Evolutionary conservation across 2,329 filamentous ascomycete genomes (phyloP), one percentile per base, ranked within the genome.

Genomic region (Metarhizium sp.): DNA sequence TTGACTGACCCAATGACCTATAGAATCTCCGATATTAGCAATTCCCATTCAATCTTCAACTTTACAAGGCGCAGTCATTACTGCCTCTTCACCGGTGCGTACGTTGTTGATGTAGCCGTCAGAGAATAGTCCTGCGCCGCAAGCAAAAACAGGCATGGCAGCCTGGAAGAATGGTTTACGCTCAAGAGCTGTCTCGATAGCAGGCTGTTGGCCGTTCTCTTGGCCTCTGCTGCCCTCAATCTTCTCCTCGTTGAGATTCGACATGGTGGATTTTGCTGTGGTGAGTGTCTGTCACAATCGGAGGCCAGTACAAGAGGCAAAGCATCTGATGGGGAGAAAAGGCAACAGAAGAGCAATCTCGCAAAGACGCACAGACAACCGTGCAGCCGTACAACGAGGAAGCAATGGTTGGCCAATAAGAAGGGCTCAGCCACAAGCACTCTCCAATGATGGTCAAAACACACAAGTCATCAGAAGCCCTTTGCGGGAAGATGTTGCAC

Each of bases 41-140:
- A 10, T 16, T 20, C 11, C 25, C 3, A 11, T 40, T 40, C 10
- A 1, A 16, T 5, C 5, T 4, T 40, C 38, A 5, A 1, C 11
- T 11, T 16, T 2, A 11, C 38, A 16, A 16, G 11, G 11, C 10
- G 13, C 34, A 36, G 34, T 13, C 2, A 36, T 8, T 36, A 11
- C 34, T 36, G 3, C 7, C 0, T 36, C 34, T 36, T 36, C 2
- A 18, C 16, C n/a, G 8, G 49, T 42, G 55, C 68, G 59, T 73
- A 90, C 88, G 65, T 89, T 90, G 72, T 95, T 95, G 67, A 96
- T 82, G 69, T 96, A 96, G 16, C 92, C 92, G 69, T 96, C 92
- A 29, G 87, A 91, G 71, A 96, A 96, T 2, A 96, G 78, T 64
- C 92, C 92, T 52, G 91, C 88, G 60, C 92, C 92, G 66, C 90